Base-by-base conservation (phyloP, 2,329 filamentous ascomycete genomes). In the Penicillium sp. region DNA sequence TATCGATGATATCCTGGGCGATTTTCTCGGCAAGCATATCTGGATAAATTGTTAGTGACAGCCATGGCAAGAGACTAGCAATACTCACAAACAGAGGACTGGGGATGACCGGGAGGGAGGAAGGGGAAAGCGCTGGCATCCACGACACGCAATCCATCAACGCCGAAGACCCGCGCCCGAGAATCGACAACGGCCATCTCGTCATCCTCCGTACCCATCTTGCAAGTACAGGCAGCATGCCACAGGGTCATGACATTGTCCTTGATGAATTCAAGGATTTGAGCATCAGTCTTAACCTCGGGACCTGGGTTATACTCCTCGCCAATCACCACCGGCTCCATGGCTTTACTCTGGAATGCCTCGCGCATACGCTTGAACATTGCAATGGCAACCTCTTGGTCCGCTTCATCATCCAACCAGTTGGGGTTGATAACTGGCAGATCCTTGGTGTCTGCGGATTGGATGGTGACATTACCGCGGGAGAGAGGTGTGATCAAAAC, bases 391-490 rank as follows among this genome's bases (percentile, higher is more conserved):
- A 81, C 66, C 21, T 80, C 74, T 11, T 71, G 57, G 36, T 83
- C 80, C 0, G 70, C 63, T 8, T 67, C 62, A 13, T 73, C 65
- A 3, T 66, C 64, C 4, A 82, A 67, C 71, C 74, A 82, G 59
- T 77, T 77, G 2, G 78, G 77, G 57, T 80, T 71, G 52, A 81
- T 75, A 7, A 75, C 57, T 0, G 80, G 79, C 0, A 63, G 57
- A n/a, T 74, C 70, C 0, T 58, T 53, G 0, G 59, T 65, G 40
- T 65, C 57, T 9, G 49, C 48, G 0, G 63, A 68, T 3, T 46
- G 46, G 16, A 81, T 66, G 0, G 72, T 77, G 2, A 81, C 66
- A 36, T 72, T 79, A 1, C 79, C 79, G 0, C 76, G 72, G 0
- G 77, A 79, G 0, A 72, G 54, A 1, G 77, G 73, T 0, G 77